A percentile compares a stretch with the other conserved stretches of the same genome.
These are phyloP conservation scores for Colletotrichum sp. DNA, from an alignment of 2,329 filamentous ascomycete species.

Conservation along the genomic window DNA sequence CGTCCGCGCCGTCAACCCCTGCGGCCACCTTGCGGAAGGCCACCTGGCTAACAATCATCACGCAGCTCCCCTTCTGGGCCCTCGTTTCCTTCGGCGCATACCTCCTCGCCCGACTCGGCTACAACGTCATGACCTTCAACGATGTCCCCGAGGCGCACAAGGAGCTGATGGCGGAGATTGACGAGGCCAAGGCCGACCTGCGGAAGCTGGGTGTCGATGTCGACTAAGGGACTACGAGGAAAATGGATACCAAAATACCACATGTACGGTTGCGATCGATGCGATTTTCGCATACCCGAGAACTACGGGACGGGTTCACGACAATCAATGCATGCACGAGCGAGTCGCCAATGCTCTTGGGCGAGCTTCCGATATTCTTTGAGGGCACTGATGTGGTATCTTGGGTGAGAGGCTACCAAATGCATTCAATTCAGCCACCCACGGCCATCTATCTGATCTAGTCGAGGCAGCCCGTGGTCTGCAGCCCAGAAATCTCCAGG, in stretches of 20 bases:
- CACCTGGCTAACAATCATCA: not conserved
- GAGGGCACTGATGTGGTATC: not conserved
- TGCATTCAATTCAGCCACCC: not conserved
- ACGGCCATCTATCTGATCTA: not conserved
- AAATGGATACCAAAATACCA: not conserved
- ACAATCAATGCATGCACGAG: not conserved
- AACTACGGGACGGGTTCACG: not conserved
- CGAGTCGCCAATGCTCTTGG: not conserved
- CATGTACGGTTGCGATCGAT: not conserved
- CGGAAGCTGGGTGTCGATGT: slow-evolving; percentile 77
- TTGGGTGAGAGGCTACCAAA: not conserved
- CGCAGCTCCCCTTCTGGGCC: slow-evolving; percentile 91
- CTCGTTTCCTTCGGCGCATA: slow-evolving; percentile 91
- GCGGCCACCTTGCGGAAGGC: not conserved
- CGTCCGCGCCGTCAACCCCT: not conserved
- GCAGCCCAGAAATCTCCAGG: not conserved
- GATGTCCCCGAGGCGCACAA: slow-evolving; percentile 90
- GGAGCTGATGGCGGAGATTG: slow-evolving; percentile 87
- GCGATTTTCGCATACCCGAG: not conserved
- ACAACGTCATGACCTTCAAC: slow-evolving; percentile 95
- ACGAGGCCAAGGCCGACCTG: slow-evolving; percentile 76
- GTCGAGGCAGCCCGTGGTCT: not conserved
- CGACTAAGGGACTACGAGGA: slow-evolving; percentile 54
- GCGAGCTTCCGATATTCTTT: not conserved
- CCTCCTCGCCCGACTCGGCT: slow-evolving; percentile 89